These are phyloP conservation scores for Friedmanniomyces simplex DNA, from an alignment of 495 filamentous ascomycete species.

Conservation along the genomic window DNA sequence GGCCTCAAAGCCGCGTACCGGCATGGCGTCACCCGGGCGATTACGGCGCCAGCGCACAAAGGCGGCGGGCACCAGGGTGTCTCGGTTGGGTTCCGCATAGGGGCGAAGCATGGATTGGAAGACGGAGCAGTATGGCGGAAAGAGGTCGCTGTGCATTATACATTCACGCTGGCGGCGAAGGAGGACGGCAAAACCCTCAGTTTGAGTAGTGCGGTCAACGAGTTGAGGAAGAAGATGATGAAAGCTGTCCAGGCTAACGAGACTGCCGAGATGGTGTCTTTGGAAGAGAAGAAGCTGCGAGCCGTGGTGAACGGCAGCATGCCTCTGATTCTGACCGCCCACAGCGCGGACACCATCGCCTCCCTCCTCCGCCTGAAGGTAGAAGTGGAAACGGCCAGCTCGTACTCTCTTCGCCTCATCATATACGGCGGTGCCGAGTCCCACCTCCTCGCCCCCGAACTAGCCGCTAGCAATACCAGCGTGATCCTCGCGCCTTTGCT, in stretches of 20 bases:
- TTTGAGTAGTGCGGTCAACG: slow-evolving; percentile 17
- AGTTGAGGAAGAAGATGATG: slow-evolving; percentile 19
- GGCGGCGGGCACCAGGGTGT: slow-evolving; percentile 39
- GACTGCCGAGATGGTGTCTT: not conserved
- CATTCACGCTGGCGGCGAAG: slow-evolving; percentile 21
- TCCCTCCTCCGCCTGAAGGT: slow-evolving; percentile 22
- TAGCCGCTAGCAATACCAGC: slow-evolving; percentile 17
- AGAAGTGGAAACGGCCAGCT: slow-evolving; percentile 18
- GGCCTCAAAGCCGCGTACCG: slow-evolving; percentile 35
- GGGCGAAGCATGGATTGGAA: slow-evolving; percentile 32
- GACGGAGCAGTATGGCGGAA: slow-evolving; percentile 34
- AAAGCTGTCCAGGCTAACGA: slow-evolving; percentile 16
- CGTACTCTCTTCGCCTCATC: slow-evolving; percentile 8
- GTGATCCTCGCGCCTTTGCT: slow-evolving; percentile 25
- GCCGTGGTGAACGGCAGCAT: slow-evolving; percentile 17
- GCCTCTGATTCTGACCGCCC: slow-evolving; percentile 20
- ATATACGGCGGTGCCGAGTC: slow-evolving; percentile 25
- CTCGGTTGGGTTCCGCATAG: slow-evolving; percentile 37
- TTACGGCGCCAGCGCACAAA: slow-evolving; percentile 34
- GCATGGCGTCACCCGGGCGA: slow-evolving; percentile 42
- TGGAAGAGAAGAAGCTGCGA: slow-evolving; percentile 17
- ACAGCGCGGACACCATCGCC: slow-evolving; percentile 27
- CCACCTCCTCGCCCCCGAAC: slow-evolving; percentile 18
- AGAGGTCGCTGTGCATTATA: slow-evolving; percentile 39
- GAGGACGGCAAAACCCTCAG: slow-evolving; percentile 13